A percentile compares a stretch with the other conserved stretches of the same genome.
phyloP scores from a whole-genome alignment of 148 eudicot genomes.

The Persicaria maculosa region DNA sequence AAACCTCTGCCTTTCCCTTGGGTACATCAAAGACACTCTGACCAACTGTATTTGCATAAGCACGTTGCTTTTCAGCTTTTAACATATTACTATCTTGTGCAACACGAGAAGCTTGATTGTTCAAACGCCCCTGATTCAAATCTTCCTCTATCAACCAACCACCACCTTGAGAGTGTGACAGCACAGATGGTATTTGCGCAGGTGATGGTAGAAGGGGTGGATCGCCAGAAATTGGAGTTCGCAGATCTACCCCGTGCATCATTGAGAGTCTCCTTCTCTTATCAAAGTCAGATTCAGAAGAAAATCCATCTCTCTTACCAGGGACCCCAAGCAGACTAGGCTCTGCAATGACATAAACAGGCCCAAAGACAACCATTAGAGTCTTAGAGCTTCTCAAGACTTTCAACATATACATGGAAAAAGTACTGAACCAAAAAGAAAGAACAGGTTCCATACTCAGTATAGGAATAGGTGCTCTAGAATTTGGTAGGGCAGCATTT shows the following conservation, averaged over 20 bases:
- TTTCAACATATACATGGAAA: neutral
- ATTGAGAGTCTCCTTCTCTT: constrained; percentile 27
- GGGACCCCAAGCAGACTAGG: constrained; percentile 82
- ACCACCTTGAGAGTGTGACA: constrained; percentile 46
- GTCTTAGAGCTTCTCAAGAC: neutral
- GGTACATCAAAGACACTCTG: constrained; percentile 30
- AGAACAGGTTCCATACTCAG: constrained; percentile 44
- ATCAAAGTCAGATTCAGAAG: constrained; percentile 32
- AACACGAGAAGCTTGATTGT: constrained; percentile 23
- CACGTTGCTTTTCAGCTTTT: constrained; percentile 39
- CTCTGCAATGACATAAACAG: constrained; percentile 35
- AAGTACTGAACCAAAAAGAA: constrained; percentile 7
- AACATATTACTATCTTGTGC: constrained; percentile 36
- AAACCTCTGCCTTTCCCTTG: constrained; percentile 61
- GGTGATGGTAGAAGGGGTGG: constrained; percentile 62
- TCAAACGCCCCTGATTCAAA: constrained; percentile 27
- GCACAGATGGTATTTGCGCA: constrained; percentile 23
- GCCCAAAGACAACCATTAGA: constrained; percentile 11
- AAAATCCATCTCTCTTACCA: constrained; percentile 40
- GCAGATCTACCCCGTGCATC: constrained; percentile 27
- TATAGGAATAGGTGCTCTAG: constrained; percentile 36
- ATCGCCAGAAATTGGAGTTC: constrained; percentile 38
- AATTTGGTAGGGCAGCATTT: constrained; percentile 31
- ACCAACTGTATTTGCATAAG: constrained; percentile 25
- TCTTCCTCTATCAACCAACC: constrained; percentile 62